A percentile compares a stretch with the other conserved stretches of the same genome.
phyloP scores from a whole-genome alignment of 2,329 filamentous ascomycete genomes.

The Aureobasidium vineae region DNA sequence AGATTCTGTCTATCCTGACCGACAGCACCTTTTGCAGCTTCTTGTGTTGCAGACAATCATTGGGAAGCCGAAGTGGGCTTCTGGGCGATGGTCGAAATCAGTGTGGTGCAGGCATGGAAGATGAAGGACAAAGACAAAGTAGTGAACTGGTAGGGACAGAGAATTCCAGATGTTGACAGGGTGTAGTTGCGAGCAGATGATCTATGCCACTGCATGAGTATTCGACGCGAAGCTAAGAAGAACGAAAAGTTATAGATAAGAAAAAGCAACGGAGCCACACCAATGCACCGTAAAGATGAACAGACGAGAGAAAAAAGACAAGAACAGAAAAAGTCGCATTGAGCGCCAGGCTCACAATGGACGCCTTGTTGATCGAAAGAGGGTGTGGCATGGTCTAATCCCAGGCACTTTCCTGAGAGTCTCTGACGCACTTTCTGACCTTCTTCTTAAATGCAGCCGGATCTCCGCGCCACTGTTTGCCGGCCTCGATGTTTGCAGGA shows the following conservation, averaged over 20 bases:
- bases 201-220: background rate
- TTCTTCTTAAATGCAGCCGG: constrained; percentile 71
- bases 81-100: too few species aligned
- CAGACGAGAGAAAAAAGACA: background rate
- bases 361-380: background rate
- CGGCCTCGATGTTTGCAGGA: constrained; percentile 92
- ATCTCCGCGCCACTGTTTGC: constrained; percentile 81
- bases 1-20: too few species aligned
- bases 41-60: too few species aligned
- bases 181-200: too few species aligned
- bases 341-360: constrained; percentile 7
- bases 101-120: too few species aligned
- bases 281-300: constrained; percentile 14
- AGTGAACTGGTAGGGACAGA: background rate
- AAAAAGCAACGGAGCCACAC: background rate
- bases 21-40: too few species aligned
- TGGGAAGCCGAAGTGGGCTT: too few species aligned
- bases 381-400: constrained; percentile 29
- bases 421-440: constrained; percentile 74
- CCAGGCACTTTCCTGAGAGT: constrained; percentile 63
- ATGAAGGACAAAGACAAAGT: too few species aligned
- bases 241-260: background rate
- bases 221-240: background rate
- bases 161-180: too few species aligned
- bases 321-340: background rate